Evolutionary conservation across 495 filamentous ascomycete species (phyloP).

Genomic region (Bryoglossum gracile): DNA sequence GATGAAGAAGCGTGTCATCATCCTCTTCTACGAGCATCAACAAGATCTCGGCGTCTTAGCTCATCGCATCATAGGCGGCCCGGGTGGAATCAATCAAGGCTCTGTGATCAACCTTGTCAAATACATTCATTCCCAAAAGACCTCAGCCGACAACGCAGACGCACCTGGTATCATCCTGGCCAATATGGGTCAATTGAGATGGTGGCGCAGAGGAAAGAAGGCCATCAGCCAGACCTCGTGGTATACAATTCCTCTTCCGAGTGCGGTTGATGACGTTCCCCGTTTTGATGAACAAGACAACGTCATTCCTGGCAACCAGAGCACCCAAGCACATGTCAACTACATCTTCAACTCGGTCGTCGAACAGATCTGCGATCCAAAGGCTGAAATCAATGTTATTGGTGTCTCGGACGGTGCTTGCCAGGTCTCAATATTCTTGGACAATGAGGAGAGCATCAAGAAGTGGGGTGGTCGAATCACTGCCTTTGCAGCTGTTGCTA

Average conservation of each 20-base stretch:
- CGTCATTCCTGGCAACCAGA: conserved; percentile 46
- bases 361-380: conserved; percentile 32
- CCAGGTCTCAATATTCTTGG: conserved; percentile 46
- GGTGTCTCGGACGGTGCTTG: conserved; percentile 51
- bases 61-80: conserved; percentile 52
- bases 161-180: conserved; percentile 55
- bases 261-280: conserved; percentile 38
- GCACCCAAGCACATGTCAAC: conserved; percentile 46
- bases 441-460: conserved; percentile 43
- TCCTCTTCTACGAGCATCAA: conserved; percentile 61
- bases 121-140: conserved; percentile 34
- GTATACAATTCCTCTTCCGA: conserved; percentile 44
- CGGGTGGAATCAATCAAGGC: conserved; percentile 56
- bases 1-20: conserved; percentile 55
- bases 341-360: conserved; percentile 59
- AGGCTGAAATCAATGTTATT: conserved; percentile 56
- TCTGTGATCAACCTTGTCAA: conserved; percentile 56
- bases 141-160: conserved; percentile 24
- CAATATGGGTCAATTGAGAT: conserved; percentile 64
- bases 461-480: conserved; percentile 30
- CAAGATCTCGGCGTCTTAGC: conserved; percentile 73
- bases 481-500: conserved; percentile 35
- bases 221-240: conserved; percentile 50
- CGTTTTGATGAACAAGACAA: conserved; percentile 42
- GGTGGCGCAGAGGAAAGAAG: conserved; percentile 50